These are phyloP conservation scores for Chlamydomonas reinhardtii DNA, from an alignment of 163 green algal genomes.

Conservation along the genomic window DNA sequence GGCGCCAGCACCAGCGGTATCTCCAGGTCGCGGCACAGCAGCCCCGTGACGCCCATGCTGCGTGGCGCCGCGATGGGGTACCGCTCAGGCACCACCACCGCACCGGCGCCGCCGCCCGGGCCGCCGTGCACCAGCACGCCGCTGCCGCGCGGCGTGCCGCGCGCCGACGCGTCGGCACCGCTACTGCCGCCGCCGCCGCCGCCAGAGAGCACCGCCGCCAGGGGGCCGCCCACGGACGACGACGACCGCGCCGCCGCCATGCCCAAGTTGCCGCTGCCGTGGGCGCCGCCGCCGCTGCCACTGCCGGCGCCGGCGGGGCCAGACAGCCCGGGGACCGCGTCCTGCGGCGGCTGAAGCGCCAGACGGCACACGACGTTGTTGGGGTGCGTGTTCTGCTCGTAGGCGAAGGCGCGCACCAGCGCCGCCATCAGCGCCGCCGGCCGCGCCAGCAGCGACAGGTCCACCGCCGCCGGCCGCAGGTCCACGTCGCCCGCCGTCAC, in stretches of 20 bases:
- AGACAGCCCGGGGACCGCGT: background rate
- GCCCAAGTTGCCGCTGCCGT: background rate
- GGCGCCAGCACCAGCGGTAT: background rate
- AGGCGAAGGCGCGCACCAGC: conserved; percentile 42
- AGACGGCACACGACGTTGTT: conserved; percentile 43
- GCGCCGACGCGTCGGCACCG: no score
- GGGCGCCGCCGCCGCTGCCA: background rate
- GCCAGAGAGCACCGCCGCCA: no score
- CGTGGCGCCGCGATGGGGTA: conserved; percentile 40
- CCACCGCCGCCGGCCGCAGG: conserved; percentile 12
- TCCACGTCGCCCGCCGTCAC: conserved; percentile 32
- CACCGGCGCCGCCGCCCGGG: no score
- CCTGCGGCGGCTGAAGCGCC: conserved; percentile 3
- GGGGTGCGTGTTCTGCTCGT: conserved; percentile 44
- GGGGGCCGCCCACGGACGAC: no score
- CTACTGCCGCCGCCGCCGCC: no score
- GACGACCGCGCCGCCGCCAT: no score
- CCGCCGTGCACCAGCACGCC: background rate
- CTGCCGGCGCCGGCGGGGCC: background rate
- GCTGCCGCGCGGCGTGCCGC: no score
- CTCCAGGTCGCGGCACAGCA: conserved; percentile 30
- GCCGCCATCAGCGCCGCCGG: conserved; percentile 38
- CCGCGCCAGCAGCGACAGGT: conserved; percentile 23
- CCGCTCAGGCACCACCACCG: no score
- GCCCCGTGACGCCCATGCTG: conserved; percentile 21